Percentiles rank a stretch among this genome's conserved stretches.
These are phyloP conservation scores for Xylariaceae sp. DNA, from an alignment of 2,329 filamentous ascomycete species.

Conservation along the genomic window DNA sequence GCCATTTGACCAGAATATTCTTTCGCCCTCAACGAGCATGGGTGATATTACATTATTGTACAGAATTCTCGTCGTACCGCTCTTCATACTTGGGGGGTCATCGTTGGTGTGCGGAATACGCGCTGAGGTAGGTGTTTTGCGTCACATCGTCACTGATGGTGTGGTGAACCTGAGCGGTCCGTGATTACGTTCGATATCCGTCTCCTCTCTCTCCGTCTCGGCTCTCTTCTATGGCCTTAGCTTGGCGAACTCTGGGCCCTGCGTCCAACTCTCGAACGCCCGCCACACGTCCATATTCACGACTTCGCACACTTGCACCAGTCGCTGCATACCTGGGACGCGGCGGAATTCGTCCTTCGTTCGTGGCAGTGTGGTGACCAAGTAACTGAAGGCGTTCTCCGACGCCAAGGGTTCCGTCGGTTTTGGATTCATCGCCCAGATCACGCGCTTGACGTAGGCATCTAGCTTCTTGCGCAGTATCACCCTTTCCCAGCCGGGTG, in stretches of 20 bases:
- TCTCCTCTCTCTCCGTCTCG: background rate
- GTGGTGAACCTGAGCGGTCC: too few relatives aligned
- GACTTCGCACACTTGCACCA: slow-evolving; percentile 3
- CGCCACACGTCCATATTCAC: slow-evolving; percentile 12
- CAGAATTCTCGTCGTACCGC: too few relatives aligned
- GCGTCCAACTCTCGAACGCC: slow-evolving; percentile 11
- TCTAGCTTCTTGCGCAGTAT: slow-evolving; percentile 11
- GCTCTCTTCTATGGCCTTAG: background rate
- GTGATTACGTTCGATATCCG: background rate
- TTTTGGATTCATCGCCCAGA: slow-evolving; percentile 6
- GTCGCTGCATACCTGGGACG: slow-evolving; percentile 1
- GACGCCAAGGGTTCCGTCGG: slow-evolving; percentile 8
- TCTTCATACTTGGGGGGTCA: too few relatives aligned
- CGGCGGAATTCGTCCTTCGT: slow-evolving; percentile 9
- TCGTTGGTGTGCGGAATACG: too few relatives aligned
- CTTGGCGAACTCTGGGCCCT: background rate
- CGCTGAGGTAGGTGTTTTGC: too few relatives aligned
- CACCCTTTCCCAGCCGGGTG: background rate
- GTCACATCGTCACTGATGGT: too few relatives aligned
- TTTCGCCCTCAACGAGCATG: too few relatives aligned
- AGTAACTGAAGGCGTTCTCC: slow-evolving; percentile 2
- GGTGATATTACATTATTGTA: too few relatives aligned
- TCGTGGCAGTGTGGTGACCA: slow-evolving; percentile 5
- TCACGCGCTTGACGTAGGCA: slow-evolving; percentile 12
- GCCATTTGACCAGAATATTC: too few relatives aligned